Evolutionary conservation across 495 filamentous ascomycete genomes (phyloP).

Genomic region (Cudoniella acicularis): DNA sequence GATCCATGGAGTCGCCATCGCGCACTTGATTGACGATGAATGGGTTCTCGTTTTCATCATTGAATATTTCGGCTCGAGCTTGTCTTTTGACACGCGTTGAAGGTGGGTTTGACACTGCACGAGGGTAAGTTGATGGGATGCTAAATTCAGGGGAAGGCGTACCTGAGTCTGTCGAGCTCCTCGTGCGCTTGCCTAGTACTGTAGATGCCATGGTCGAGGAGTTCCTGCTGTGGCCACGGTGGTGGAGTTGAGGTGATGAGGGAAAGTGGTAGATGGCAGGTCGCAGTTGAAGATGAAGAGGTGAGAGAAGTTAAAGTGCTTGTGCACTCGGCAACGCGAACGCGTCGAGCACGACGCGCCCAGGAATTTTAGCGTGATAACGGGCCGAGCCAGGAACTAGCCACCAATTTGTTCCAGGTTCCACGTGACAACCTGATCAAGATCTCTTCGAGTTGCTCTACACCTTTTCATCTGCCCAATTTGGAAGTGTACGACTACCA

Average conservation of each 20-base stretch:
- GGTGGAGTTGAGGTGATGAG: slow-evolving; percentile 5
- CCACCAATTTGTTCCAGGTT: too few relatives aligned
- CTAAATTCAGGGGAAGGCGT: slow-evolving; percentile 32
- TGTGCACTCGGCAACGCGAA: neutral
- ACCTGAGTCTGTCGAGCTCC: slow-evolving; percentile 56
- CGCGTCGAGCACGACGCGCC: neutral
- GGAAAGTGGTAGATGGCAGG: slow-evolving; percentile 14
- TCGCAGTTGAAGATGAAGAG: neutral
- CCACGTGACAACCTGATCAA: too few relatives aligned
- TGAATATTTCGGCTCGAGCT: slow-evolving; percentile 41
- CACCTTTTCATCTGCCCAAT: too few relatives aligned
- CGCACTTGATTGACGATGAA: slow-evolving; percentile 27
- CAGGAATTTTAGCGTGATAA: neutral
- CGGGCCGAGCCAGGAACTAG: neutral
- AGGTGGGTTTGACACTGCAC: slow-evolving; percentile 24
- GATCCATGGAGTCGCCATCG: slow-evolving; percentile 19
- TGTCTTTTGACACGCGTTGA: slow-evolving; percentile 60
- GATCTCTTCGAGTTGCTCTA: too few relatives aligned
- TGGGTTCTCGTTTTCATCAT: slow-evolving; percentile 54
- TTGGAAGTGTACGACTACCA: too few relatives aligned
- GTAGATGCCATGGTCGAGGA: slow-evolving; percentile 53
- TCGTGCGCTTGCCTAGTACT: slow-evolving; percentile 70
- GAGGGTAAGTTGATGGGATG: slow-evolving; percentile 9
- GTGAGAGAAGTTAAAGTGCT: neutral
- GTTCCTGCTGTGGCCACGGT: slow-evolving; percentile 19